Base-by-base conservation (phyloP, 2,329 filamentous ascomycete genomes). In the Colletotrichum magnum region DNA sequence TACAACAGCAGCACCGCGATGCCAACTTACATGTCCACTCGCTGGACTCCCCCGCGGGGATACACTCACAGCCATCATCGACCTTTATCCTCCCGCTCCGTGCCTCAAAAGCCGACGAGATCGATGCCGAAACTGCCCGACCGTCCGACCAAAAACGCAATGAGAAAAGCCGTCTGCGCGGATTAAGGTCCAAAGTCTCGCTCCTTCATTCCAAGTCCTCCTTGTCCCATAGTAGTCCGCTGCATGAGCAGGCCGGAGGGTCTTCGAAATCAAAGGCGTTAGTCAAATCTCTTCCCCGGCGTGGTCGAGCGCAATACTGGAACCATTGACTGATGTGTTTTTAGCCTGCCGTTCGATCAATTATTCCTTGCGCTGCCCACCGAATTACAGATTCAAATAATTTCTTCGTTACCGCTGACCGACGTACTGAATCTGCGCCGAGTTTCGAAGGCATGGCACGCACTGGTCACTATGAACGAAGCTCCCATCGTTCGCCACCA, bases 341-440 rank as follows among this genome's bases (percentile, higher is more conserved):
- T 21, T 65, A 83, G 83, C 68, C 68, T 84, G 5, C 82, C 86
- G 2, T 85, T 90, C 51, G 86, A 88, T 67, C 83, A 88, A 58
- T 81, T 89, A n/a, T 90, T 92, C 71, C 79, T 87, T 24, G 80
- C 79, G 36, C 79, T 92, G 6, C 89, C 89, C 2, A 88, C 85
- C 68, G 89, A 92, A 77, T 78, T 92, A 53, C 89, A 91, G 76
- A 84, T 90, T 26, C 88, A 91, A 73, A 86, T 92, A 71, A 86
- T 91, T 58, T 84, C 87, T 3, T 85, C 85, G 1, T 80, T 92
- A 32, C 88, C 89, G 1, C 82, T 92, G 45, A 86, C 87, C 39
- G 88, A 90, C 68, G 81, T 91, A 16, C 81, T 92, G 39, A 89
- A 84, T 69, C 81, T 92, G 24, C 86, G 89, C 69, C 77, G 87